phyloP scores from a whole-genome alignment of 495 filamentous ascomycete species.

The Xylaria nigripes region DNA sequence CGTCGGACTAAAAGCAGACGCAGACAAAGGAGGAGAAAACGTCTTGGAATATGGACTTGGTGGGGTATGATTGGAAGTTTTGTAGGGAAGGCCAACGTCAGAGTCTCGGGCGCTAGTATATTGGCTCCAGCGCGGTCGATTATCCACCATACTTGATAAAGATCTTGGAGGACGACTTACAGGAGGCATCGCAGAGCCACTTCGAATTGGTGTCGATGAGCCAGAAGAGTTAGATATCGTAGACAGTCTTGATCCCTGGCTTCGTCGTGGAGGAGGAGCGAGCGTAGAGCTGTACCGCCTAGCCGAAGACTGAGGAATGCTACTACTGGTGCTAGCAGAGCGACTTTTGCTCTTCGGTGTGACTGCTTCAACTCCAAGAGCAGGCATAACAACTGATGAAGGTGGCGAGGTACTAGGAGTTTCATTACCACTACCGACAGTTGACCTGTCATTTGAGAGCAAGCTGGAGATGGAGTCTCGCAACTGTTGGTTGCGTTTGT shows the following conservation, averaged over 20 bases:
- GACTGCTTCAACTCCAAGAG: slow-evolving; percentile 41
- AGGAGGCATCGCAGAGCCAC: slow-evolving; percentile 50
- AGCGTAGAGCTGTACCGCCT: slow-evolving; percentile 22
- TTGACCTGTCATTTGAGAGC: slow-evolving; percentile 75
- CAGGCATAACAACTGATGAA: slow-evolving; percentile 71
- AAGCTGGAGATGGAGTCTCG: slow-evolving; percentile 92
- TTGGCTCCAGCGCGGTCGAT: slow-evolving; percentile 72
- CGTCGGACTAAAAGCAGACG: slow-evolving; percentile 30
- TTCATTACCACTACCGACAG: slow-evolving; percentile 60
- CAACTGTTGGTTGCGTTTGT: slow-evolving; percentile 62
- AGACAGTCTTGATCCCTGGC: slow-evolving; percentile 28
- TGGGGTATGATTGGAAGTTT: slow-evolving; percentile 53
- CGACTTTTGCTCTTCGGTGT: slow-evolving; percentile 37
- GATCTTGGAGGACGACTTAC: slow-evolving; percentile 41
- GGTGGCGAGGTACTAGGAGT: slow-evolving; percentile 87
- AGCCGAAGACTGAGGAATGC: slow-evolving; percentile 33
- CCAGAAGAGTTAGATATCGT: slow-evolving; percentile 30
- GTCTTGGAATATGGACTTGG: slow-evolving; percentile 54
- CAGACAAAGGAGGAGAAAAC: slow-evolving; percentile 25
- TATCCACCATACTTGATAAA: slow-evolving; percentile 37
- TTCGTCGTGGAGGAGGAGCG: slow-evolving; percentile 22
- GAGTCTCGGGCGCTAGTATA: slow-evolving; percentile 63
- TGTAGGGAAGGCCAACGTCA: slow-evolving; percentile 62
- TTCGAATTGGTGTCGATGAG: slow-evolving; percentile 35
- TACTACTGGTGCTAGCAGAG: slow-evolving; percentile 30